Base-by-base conservation (phyloP, 257 asterid genomes). In the Nicotiana attenuata region DNA sequence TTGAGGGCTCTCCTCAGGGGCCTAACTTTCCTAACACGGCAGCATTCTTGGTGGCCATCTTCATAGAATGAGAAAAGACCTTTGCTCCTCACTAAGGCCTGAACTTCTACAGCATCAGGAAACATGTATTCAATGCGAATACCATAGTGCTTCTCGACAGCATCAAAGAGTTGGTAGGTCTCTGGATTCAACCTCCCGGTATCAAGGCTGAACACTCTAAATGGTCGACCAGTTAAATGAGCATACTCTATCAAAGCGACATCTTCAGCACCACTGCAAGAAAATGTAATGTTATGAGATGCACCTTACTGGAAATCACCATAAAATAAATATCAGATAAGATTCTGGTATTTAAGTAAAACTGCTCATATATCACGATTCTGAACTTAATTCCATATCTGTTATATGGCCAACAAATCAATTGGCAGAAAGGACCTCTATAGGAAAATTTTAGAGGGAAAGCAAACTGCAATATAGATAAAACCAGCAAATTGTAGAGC, bases 21-120 rank as follows among this genome's bases (percentile, higher is more conserved):
- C 81, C 89, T 85, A 63, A 94, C 98, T 85, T 94, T 94, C 83
- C 98, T 86, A 59, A 93, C 96, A 13, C 97, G 91, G 89, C 98
- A 94, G 87, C 97, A 94, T 81, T 94, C 98, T 73, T 94, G 97
- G 87, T 94, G 98, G 15, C 97, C 98, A 57, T 94, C 98, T 53
- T 91, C 93, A 2, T 94, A 94, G 85, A 94, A 94, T n/a, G 97
- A 94, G 88, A 92, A 94, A 0, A 93, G 97, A 45, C 97, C 98
- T 84, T 94, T 94, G 89, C 65, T 88, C 83, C 97, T 88, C 14
- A 94, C 98, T 61, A 94, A 76, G 52, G 89, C 90, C 88, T 94
- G 93, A 63, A 94, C 98, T 88, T 94, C 97, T 3, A 82, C 87
- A 28, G 97, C 88, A 80, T 94, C 98, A 6, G 97, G 97, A 77